A percentile compares a stretch with the other conserved stretches of the same genome.
phyloP scores from a whole-genome alignment of 305 asterid species.

The Solanum aculeatissimum region DNA sequence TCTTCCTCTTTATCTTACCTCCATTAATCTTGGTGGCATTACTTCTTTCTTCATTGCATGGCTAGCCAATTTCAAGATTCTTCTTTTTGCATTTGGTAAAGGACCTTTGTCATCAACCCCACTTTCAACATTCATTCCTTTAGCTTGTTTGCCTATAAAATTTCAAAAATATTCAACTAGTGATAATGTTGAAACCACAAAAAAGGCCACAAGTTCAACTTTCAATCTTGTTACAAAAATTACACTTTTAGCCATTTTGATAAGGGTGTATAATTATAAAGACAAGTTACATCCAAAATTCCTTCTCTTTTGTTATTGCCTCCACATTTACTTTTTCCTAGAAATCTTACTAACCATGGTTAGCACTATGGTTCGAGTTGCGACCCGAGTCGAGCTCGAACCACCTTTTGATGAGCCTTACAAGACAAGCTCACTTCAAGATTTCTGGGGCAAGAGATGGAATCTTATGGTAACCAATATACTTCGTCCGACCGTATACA shows the following conservation, averaged over 20 bases:
- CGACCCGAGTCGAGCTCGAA: constrained; percentile 14
- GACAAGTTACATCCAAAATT: not conserved
- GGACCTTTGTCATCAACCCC: constrained; percentile 38
- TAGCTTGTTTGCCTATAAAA: constrained; percentile 25
- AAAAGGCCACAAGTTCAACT: not conserved
- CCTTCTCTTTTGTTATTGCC: constrained; percentile 3
- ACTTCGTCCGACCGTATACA: constrained; percentile 13
- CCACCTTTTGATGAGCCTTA: constrained; percentile 28
- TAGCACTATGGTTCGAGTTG: constrained; percentile 1
- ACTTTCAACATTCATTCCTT: constrained; percentile 13
- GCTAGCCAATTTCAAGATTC: constrained; percentile 35
- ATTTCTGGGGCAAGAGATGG: constrained; percentile 52
- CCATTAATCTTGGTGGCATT: constrained; percentile 13
- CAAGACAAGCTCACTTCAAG: constrained; percentile 24
- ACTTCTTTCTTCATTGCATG: constrained; percentile 34
- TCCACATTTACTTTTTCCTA: constrained; percentile 11
- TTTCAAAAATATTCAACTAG: constrained; percentile 1
- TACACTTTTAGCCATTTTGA: not conserved
- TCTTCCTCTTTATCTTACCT: constrained; percentile 30
- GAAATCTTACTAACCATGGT: constrained; percentile 17
- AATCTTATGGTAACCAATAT: constrained; percentile 20
- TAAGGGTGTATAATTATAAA: constrained; percentile 1
- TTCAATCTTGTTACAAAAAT: not conserved
- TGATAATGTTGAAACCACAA: not conserved
- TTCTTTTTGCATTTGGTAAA: constrained; percentile 29